Evolutionary conservation across 2,329 filamentous ascomycete species (phyloP).

Genomic region (Emmonsiellopsis sp.): DNA sequence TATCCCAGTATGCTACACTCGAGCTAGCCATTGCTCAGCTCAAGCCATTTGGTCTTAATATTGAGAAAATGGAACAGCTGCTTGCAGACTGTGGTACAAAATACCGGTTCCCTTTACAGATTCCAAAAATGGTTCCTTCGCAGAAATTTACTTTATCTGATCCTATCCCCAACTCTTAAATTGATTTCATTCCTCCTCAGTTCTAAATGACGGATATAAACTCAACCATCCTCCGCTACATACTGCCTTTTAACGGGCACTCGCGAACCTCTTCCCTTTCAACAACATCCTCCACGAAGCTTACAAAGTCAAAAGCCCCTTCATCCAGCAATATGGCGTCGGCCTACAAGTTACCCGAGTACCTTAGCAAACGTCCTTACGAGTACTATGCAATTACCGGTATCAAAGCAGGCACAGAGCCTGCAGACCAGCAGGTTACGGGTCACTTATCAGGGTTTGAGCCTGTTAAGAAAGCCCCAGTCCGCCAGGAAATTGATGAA

Average conservation of each 20-base stretch:
- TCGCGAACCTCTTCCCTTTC: not conserved
- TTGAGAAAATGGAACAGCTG: not conserved
- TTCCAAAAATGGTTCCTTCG: not conserved
- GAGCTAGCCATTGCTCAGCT: too few species aligned
- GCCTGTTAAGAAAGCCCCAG: not conserved
- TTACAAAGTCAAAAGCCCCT: not conserved
- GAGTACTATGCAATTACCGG: conserved; percentile 3
- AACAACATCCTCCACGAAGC: not conserved
- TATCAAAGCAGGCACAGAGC: not conserved
- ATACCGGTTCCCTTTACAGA: not conserved
- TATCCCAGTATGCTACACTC: too few species aligned
- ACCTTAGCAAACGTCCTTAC: conserved; percentile 1
- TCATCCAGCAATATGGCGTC: not conserved
- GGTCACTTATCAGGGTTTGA: not conserved
- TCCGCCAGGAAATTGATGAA: conserved; percentile 4
- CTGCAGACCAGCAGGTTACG: not conserved
- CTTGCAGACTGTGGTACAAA: not conserved
- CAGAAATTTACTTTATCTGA: too few species aligned
- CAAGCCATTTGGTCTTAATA: not conserved
- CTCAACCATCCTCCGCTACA: not conserved
- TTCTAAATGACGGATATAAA: not conserved
- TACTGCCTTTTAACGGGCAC: not conserved
- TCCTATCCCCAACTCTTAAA: not conserved
- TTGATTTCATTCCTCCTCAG: not conserved
- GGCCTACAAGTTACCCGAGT: not conserved